Evolutionary conservation across 2,329 filamentous ascomycete genomes (phyloP).

Genomic region (Pochonia chlamydosporia): DNA sequence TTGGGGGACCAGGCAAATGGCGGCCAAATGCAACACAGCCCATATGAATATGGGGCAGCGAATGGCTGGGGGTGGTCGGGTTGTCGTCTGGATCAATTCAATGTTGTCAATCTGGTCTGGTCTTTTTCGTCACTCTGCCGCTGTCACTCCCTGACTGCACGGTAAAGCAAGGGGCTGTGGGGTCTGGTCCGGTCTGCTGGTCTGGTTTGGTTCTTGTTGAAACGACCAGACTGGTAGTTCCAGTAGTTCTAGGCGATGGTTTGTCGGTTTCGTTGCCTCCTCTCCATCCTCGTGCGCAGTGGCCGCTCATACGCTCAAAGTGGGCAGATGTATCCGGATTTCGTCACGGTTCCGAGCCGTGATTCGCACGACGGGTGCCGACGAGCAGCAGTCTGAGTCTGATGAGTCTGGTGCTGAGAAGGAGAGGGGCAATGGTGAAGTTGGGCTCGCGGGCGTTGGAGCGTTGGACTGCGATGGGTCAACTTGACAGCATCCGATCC

Average conservation of each 20-base stretch:
- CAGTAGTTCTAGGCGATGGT: not conserved
- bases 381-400: not conserved
- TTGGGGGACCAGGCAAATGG: conserved; percentile 1
- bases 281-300: not conserved
- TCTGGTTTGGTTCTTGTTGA: no score
- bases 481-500: no score
- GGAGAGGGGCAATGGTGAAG: not conserved
- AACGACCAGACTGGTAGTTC: not conserved
- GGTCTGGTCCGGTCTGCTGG: not conserved
- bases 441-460: conserved; percentile 4
- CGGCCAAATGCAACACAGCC: conserved; percentile 1
- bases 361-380: not conserved
- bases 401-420: no score
- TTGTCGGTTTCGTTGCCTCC: not conserved
- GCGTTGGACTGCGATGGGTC: conserved; percentile 4
- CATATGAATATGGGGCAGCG: not conserved
- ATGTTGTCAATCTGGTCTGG: not conserved
- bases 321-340: not conserved
- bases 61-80: not conserved
- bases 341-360: no score
- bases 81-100: not conserved
- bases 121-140: not conserved
- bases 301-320: not conserved
- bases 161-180: not conserved
- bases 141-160: not conserved